Evolutionary conservation across 139 green algal genomes (phyloP).

Genomic region (Chlorella sp.): DNA sequence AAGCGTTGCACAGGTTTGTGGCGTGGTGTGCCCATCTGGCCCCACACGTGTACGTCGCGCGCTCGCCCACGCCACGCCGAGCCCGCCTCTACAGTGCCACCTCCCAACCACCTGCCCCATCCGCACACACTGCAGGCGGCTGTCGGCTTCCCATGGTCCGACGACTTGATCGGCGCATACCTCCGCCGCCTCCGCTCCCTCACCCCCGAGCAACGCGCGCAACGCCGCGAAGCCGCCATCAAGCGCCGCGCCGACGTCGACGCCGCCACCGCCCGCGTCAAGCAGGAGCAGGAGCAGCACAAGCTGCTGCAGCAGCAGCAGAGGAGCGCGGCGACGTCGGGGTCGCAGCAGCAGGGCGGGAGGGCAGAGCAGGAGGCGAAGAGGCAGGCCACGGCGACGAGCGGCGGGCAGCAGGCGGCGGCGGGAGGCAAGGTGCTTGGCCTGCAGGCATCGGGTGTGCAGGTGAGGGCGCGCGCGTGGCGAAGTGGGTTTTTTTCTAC

Average conservation of each 20-base stretch:
- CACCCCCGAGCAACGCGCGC: neutral
- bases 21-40: neutral
- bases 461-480: neutral
- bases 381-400: neutral
- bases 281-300: constrained; percentile 7
- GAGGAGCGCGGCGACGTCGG: too few relatives aligned
- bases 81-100: too few relatives aligned
- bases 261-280: too few relatives aligned
- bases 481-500: neutral
- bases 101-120: neutral
- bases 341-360: neutral
- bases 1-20: neutral
- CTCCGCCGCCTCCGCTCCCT: neutral
- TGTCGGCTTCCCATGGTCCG: constrained; percentile 20
- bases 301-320: neutral
- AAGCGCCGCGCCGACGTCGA: too few relatives aligned
- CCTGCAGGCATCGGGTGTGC: too few relatives aligned
- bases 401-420: neutral
- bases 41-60: too few relatives aligned
- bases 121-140: constrained; percentile 3
- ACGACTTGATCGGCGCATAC: constrained; percentile 19
- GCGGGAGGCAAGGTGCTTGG: too few relatives aligned
- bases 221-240: too few relatives aligned
- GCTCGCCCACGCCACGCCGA: too few relatives aligned
- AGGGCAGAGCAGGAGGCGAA: neutral